Evolutionary conservation across 768 basidiomycete genomes (phyloP).

Genomic region (Terana coerulea): DNA sequence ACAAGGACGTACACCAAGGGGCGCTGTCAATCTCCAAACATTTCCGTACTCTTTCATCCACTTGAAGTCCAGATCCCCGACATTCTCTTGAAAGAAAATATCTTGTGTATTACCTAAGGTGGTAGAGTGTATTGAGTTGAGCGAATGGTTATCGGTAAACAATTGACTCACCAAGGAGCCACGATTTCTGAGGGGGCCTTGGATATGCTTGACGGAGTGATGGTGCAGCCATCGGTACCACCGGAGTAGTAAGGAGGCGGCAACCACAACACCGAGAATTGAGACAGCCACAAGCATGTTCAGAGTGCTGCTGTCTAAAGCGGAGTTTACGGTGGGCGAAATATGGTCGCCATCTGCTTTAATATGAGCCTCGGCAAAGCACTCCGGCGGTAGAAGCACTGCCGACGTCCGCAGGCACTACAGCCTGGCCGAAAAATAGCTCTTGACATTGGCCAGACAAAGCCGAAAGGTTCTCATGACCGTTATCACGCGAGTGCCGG

Average conservation of each 20-base stretch:
- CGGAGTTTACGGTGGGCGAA: too few species aligned
- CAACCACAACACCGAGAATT: background rate
- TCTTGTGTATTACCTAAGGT: slow-evolving; percentile 26
- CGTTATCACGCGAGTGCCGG: too few species aligned
- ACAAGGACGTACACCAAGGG: slow-evolving; percentile 17
- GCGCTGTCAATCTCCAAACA: slow-evolving; percentile 19
- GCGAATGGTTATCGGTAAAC: background rate
- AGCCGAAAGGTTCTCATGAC: too few species aligned
- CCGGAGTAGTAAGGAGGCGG: background rate
- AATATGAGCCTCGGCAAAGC: too few species aligned
- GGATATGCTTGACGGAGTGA: background rate
- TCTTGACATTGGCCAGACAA: too few species aligned
- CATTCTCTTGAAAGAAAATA: slow-evolving; percentile 20
- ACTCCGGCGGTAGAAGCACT: too few species aligned
- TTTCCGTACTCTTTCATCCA: slow-evolving; percentile 27
- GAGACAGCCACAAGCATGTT: too few species aligned
- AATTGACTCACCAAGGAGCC: background rate
- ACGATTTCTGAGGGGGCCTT: background rate
- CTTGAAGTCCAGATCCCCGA: slow-evolving; percentile 28
- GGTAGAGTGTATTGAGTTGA: background rate
- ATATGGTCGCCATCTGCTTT: too few species aligned
- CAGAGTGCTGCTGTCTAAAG: too few species aligned
- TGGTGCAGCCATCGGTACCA: background rate
- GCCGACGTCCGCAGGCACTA: too few species aligned
- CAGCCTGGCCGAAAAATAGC: too few species aligned